Conservation (phyloP, 257 asterid species). For the Solanum piurae region DNA sequence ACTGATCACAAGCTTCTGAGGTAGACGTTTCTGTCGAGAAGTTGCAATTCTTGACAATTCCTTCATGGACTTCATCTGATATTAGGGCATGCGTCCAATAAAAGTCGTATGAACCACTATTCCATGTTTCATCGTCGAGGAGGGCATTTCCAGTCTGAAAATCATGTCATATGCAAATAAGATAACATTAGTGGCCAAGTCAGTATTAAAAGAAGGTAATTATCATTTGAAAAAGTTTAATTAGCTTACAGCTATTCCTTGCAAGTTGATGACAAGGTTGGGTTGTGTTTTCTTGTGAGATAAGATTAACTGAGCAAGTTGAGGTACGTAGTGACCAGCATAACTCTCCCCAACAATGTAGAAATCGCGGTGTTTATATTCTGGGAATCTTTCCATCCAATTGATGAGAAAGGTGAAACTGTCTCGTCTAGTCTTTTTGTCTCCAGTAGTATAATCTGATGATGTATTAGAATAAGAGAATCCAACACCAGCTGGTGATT, state of each 20-base stretch:
- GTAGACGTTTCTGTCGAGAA: constrained; percentile 6
- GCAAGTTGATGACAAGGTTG: constrained; percentile 2
- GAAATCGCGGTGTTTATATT: constrained; percentile 3
- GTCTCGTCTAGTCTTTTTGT: not conserved
- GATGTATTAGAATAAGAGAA: constrained; percentile 13
- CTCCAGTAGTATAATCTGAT: constrained; percentile 7
- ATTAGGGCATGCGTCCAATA: constrained; percentile 48
- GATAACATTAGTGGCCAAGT: not conserved
- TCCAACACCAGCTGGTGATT: constrained; percentile 18
- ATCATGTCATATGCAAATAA: not conserved
- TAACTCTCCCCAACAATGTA: constrained; percentile 14
- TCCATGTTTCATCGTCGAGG: constrained; percentile 14
- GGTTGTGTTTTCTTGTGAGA: not conserved
- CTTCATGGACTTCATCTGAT: constrained; percentile 52
- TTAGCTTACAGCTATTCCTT: constrained; percentile 5
- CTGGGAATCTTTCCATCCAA: constrained; percentile 14
- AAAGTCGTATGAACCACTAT: constrained; percentile 32
- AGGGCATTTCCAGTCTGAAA: constrained; percentile 62
- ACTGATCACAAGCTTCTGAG: constrained; percentile 11
- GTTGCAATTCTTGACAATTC: constrained; percentile 31
- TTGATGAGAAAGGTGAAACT: not conserved
- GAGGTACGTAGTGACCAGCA: constrained; percentile 14
- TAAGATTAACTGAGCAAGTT: constrained; percentile 6
- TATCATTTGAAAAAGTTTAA: not conserved
- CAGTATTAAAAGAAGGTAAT: not conserved